phyloP scores from a whole-genome alignment of 2,329 filamentous ascomycete species.

The Trichoderma asperellum region DNA sequence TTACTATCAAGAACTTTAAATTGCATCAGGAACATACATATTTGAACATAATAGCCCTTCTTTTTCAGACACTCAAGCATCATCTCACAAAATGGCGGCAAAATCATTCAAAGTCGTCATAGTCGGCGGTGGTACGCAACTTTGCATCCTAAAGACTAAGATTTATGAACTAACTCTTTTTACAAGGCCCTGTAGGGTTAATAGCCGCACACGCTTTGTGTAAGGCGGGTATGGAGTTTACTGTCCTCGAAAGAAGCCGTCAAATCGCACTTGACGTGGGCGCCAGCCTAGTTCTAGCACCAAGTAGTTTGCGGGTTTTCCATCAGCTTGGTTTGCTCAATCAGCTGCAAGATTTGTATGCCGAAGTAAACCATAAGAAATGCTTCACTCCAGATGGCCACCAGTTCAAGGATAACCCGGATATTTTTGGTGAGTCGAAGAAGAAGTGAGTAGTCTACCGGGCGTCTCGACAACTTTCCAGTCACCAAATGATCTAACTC shows the following conservation, averaged over 20 bases:
- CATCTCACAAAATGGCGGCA: not conserved
- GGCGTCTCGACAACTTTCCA: not conserved
- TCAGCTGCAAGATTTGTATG: slow-evolving; percentile 32
- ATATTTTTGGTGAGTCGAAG: slow-evolving; percentile 34
- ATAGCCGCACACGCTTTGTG: slow-evolving; percentile 36
- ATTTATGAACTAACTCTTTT: not conserved
- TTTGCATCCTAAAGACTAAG: too few species aligned
- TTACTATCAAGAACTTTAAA: not conserved
- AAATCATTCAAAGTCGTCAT: slow-evolving; percentile 7
- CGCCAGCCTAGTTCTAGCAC: slow-evolving; percentile 41
- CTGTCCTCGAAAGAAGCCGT: slow-evolving; percentile 43
- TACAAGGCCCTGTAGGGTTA: slow-evolving; percentile 36
- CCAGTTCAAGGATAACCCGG: slow-evolving; percentile 33
- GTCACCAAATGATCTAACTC: not conserved
- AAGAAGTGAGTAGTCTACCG: slow-evolving; percentile 34
- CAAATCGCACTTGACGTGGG: slow-evolving; percentile 38
- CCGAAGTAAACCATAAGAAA: slow-evolving; percentile 33
- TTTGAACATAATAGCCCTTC: not conserved
- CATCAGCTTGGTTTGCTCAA: slow-evolving; percentile 41
- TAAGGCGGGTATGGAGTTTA: slow-evolving; percentile 43
- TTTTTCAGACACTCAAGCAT: not conserved
- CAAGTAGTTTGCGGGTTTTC: slow-evolving; percentile 38
- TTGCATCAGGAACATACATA: not conserved
- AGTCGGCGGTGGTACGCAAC: not conserved
- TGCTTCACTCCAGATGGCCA: slow-evolving; percentile 37